Conservation (phyloP, 139 green algal species). For the Axilococcus clingmanii region DNA sequence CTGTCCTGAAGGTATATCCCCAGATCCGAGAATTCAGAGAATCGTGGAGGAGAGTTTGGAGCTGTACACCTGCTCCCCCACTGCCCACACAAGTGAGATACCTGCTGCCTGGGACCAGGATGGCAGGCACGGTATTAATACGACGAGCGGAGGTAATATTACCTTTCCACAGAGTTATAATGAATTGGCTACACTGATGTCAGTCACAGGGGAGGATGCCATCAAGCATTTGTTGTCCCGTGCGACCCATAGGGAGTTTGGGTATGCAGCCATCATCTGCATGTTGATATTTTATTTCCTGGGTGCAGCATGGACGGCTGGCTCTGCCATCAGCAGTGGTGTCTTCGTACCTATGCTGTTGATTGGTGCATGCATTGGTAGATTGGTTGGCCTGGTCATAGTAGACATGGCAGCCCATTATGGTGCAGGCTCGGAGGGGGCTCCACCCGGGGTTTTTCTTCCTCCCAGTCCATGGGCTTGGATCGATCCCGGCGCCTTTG, state of each 20-base stretch:
- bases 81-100: slow-evolving; percentile 14
- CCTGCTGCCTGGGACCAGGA: slow-evolving; percentile 21
- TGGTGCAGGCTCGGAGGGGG: slow-evolving; percentile 24
- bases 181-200: slow-evolving; percentile 75
- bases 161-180: slow-evolving; percentile 63
- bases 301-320: slow-evolving; percentile 25
- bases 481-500: slow-evolving; percentile 83
- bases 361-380: slow-evolving; percentile 61
- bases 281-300: slow-evolving; percentile 66
- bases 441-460: slow-evolving; percentile 45
- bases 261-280: slow-evolving; percentile 52
- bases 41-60: slow-evolving; percentile 50
- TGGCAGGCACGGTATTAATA: neutral
- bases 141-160: slow-evolving; percentile 13
- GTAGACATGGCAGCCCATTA: slow-evolving; percentile 31
- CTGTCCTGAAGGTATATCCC: slow-evolving; percentile 35
- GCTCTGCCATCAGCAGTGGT: slow-evolving; percentile 46
- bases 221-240: slow-evolving; percentile 74
- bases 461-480: slow-evolving; percentile 56
- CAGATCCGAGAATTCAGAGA: slow-evolving; percentile 34
- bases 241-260: slow-evolving; percentile 73
- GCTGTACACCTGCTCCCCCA: slow-evolving; percentile 54
- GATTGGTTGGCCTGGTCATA: slow-evolving; percentile 45
- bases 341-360: slow-evolving; percentile 91
- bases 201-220: slow-evolving; percentile 62